These are phyloP conservation scores for Pythium volutum DNA, from an alignment of 352 stramenopile genomes.

Conservation along the genomic window DNA sequence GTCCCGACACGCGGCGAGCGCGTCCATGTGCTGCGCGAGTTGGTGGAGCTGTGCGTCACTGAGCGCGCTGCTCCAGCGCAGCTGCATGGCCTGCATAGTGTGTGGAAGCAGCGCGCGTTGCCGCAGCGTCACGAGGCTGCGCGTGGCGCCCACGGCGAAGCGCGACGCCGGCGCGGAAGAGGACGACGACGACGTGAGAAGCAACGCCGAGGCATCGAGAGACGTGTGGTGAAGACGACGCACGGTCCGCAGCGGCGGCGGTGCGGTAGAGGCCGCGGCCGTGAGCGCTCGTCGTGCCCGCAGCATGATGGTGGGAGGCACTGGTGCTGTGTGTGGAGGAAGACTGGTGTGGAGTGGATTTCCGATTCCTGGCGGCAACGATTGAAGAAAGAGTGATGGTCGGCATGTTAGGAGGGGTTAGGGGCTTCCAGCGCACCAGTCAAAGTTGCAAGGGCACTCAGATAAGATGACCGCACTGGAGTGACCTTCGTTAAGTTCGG, in stretches of 20 bases:
- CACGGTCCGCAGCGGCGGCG: conserved; percentile 16
- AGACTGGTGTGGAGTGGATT: too few relatives aligned
- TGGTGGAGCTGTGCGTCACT: conserved; percentile 17
- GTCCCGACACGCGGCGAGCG: conserved; percentile 51
- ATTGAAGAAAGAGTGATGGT: too few relatives aligned
- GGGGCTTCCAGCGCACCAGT: too few relatives aligned
- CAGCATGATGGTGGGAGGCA: conserved; percentile 26
- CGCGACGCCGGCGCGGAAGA: conserved; percentile 6
- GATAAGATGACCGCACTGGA: too few relatives aligned
- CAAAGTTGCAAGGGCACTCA: too few relatives aligned
- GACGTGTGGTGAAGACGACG: conserved; percentile 11
- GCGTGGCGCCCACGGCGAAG: conserved; percentile 3
- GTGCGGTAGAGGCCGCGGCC: background rate
- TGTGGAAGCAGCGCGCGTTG: background rate
- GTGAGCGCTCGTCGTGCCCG: conserved; percentile 25
- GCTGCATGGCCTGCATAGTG: background rate
- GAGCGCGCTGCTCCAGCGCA: conserved; percentile 19
- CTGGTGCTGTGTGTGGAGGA: too few relatives aligned
- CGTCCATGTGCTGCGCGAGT: conserved; percentile 31
- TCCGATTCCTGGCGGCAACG: too few relatives aligned
- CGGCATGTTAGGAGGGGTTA: too few relatives aligned
- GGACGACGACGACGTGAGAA: background rate
- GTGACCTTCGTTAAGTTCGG: too few relatives aligned
- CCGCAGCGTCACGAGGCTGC: conserved; percentile 5
- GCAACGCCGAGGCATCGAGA: background rate